Percentiles rank a stretch among this genome's conserved stretches.
phyloP scores from a whole-genome alignment of 331 rosid genomes.

The Quercus phellos region DNA sequence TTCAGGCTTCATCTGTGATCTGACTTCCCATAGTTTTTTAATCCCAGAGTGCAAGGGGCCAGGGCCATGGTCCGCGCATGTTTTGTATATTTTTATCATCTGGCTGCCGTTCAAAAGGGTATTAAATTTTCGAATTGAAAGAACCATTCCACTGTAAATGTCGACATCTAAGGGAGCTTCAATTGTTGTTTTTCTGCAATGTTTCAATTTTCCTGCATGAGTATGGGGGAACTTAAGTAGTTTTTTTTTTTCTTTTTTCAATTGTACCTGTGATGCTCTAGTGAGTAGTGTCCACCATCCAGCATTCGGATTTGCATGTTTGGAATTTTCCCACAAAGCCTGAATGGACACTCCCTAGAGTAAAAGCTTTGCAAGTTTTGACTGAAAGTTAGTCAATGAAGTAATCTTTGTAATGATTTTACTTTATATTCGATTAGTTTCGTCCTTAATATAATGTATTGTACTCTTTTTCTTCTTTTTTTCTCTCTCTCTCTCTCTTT shows the following conservation, averaged over 20 bases:
- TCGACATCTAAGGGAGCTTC: slow-evolving; percentile 20
- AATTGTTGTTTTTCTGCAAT: slow-evolving; percentile 13
- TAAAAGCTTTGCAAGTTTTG: neutral
- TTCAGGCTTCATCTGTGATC: neutral
- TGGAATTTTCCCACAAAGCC: neutral
- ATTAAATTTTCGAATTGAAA: slow-evolving; percentile 16
- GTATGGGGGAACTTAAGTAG: neutral
- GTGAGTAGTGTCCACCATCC: neutral
- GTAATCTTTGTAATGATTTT: neutral
- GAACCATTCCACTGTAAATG: slow-evolving; percentile 44
- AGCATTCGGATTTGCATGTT: neutral
- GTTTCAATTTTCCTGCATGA: slow-evolving; percentile 16
- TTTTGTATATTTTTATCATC: slow-evolving; percentile 17
- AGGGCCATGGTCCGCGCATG: slow-evolving; percentile 21
- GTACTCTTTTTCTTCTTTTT: neutral
- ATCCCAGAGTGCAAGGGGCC: slow-evolving; percentile 17
- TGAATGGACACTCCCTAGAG: neutral
- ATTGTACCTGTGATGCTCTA: neutral
- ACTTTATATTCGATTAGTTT: neutral
- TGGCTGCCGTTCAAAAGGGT: slow-evolving; percentile 18
- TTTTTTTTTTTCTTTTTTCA: neutral
- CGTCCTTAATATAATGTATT: neutral
- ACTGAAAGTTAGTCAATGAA: neutral
- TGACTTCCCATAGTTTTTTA: neutral
- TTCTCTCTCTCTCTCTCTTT: neutral